Evolutionary conservation across 805 yeast genomes (phyloP).

Genomic region (Wickerhamiella siamensis): DNA sequence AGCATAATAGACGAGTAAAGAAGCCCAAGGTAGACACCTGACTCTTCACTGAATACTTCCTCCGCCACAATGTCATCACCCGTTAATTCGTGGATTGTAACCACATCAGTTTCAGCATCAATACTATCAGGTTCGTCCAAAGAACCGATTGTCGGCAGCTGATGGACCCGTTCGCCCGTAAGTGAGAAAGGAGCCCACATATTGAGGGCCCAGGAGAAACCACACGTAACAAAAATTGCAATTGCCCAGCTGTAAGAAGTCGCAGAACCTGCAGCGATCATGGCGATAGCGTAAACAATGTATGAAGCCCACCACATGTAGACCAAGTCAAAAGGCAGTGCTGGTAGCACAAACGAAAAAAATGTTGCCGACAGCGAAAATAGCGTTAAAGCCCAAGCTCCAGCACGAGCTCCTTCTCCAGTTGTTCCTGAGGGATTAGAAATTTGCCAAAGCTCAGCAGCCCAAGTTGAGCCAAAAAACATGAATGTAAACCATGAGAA

Average conservation of each 20-base stretch:
- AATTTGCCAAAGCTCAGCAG: constrained; percentile 40
- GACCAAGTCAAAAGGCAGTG: constrained; percentile 9
- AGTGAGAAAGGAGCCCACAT: constrained; percentile 55
- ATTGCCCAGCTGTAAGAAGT: constrained; percentile 31
- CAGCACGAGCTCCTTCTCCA: constrained; percentile 23
- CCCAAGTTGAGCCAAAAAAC: constrained; percentile 51
- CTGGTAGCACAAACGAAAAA: constrained; percentile 12
- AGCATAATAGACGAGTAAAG: constrained; percentile 28
- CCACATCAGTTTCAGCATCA: constrained; percentile 8
- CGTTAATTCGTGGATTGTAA: background rate
- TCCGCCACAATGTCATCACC: constrained; percentile 1
- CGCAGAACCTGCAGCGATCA: constrained; percentile 35
- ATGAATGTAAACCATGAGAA: constrained; percentile 53
- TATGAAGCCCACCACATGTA: constrained; percentile 39
- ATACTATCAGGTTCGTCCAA: background rate
- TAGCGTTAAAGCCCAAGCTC: constrained; percentile 24
- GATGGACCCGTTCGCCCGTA: constrained; percentile 34
- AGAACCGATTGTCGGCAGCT: constrained; percentile 24
- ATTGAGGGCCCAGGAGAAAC: constrained; percentile 52
- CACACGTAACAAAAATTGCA: constrained; percentile 36
- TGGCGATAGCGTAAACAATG: constrained; percentile 34
- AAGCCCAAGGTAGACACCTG: constrained; percentile 28
- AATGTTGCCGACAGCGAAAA: constrained; percentile 23
- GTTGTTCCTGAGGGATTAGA: constrained; percentile 24
- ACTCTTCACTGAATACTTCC: constrained; percentile 14